Conservation (phyloP, 805 yeast species). For the Isabelozyma gotoi region DNA sequence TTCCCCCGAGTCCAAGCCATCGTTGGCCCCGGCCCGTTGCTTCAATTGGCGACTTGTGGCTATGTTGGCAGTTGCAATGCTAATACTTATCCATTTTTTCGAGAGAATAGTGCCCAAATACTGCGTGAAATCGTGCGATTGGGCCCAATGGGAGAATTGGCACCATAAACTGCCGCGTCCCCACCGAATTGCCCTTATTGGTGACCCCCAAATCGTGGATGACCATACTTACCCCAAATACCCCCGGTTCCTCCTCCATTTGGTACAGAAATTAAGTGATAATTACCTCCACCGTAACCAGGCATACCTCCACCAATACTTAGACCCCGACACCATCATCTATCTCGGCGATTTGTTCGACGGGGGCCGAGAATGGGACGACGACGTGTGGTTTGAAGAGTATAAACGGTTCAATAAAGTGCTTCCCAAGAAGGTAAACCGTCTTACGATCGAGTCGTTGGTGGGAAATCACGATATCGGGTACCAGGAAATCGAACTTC, state of each 20-base stretch:
- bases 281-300: conserved; percentile 78
- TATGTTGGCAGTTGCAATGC: conserved; percentile 21
- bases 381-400: conserved; percentile 66
- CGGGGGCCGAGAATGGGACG: conserved; percentile 88
- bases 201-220: conserved; percentile 95
- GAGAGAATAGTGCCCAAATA: conserved; percentile 29
- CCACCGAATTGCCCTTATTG: conserved; percentile 60
- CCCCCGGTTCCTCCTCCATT: conserved; percentile 45
- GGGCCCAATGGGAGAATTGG: conserved; percentile 74
- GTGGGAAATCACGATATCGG: conserved; percentile 99
- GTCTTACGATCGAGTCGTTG: conserved; percentile 35
- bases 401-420: conserved; percentile 63
- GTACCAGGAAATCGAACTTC: conserved; percentile 68
- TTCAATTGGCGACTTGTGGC: conserved; percentile 9
- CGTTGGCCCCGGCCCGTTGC: neutral
- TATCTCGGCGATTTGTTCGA: conserved; percentile 93
- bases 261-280: conserved; percentile 69
- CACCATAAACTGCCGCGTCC: conserved; percentile 26
- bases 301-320: conserved; percentile 50
- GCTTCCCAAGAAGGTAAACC: conserved; percentile 56
- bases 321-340: conserved; percentile 74
- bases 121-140: conserved; percentile 34
- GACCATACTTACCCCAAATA: conserved; percentile 81
- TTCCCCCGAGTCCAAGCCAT: neutral
- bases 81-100: conserved; percentile 24